Conservation (phyloP, 352 stramenopile genomes). For the Phytopythium mirpurense region DNA sequence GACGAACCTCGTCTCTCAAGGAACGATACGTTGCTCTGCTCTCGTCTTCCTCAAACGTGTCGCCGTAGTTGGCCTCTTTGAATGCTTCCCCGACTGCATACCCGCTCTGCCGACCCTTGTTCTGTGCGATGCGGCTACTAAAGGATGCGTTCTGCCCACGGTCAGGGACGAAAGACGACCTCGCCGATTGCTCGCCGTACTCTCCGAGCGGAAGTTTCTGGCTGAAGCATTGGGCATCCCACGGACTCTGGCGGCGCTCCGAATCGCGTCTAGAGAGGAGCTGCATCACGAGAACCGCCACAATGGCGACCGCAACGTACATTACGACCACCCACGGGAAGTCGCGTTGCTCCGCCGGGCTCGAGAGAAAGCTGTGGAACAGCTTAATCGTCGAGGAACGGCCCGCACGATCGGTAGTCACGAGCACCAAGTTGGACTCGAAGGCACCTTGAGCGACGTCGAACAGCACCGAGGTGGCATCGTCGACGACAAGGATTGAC, state of each 20-base stretch:
- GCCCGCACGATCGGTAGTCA: neutral
- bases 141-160: neutral
- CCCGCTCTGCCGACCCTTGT: conserved; percentile 1
- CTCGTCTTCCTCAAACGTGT: conserved; percentile 16
- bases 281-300: conserved; percentile 22
- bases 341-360: conserved; percentile 10
- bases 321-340: conserved; percentile 20
- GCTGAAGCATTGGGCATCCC: conserved; percentile 6
- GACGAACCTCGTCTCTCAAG: conserved; percentile 21
- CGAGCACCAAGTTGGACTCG: conserved; percentile 18
- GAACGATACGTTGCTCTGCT: conserved; percentile 18
- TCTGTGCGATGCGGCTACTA: neutral
- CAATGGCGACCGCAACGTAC: conserved; percentile 15
- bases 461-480: conserved; percentile 6
- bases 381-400: conserved; percentile 12
- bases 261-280: conserved; percentile 20
- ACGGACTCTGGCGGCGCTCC: conserved; percentile 13
- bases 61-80: conserved; percentile 1
- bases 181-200: neutral
- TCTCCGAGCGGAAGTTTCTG: neutral
- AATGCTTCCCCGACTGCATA: conserved; percentile 6
- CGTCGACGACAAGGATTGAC: neutral
- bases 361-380: conserved; percentile 31
- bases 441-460: conserved; percentile 24
- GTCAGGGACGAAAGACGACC: neutral